These are phyloP conservation scores for Amphichorda felina DNA, from an alignment of 2,329 filamentous ascomycete species.

Conservation along the genomic window DNA sequence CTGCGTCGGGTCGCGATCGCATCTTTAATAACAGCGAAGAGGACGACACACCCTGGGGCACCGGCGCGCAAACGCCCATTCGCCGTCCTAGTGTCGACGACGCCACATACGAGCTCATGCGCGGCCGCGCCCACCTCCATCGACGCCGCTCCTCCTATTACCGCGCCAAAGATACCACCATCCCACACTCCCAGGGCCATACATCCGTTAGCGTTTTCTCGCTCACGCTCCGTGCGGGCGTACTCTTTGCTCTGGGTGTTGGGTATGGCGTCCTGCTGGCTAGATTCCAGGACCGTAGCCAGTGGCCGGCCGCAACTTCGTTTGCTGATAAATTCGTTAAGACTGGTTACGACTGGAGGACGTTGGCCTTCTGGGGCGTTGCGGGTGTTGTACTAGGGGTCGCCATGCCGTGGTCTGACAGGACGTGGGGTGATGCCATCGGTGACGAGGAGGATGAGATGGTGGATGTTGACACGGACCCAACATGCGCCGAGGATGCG, in stretches of 20 bases:
- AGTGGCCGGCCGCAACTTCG: conserved; percentile 36
- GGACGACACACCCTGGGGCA: conserved; percentile 63
- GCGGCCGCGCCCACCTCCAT: conserved; percentile 21
- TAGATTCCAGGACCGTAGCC: conserved; percentile 52
- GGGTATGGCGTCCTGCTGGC: conserved; percentile 71
- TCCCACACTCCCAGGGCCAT: conserved; percentile 7
- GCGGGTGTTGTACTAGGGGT: conserved; percentile 69
- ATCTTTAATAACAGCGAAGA: conserved; percentile 19
- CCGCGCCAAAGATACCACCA: conserved; percentile 12
- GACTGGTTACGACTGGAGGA: conserved; percentile 43
- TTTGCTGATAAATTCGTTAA: conserved; percentile 28
- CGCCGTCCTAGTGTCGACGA: conserved; percentile 30
- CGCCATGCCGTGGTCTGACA: conserved; percentile 75
- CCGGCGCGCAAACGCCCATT: conserved; percentile 59
- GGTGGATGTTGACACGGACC: conserved; percentile 15
- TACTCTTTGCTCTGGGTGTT: conserved; percentile 70
- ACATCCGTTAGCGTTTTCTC: conserved; percentile 28
- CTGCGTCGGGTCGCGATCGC: conserved; percentile 39
- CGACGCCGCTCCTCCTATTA: conserved; percentile 24
- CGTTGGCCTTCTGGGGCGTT: conserved; percentile 71
- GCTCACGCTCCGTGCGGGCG: conserved; percentile 40
- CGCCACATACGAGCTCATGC: conserved; percentile 30
- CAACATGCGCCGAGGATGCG: conserved; percentile 3
- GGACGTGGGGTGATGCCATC: conserved; percentile 51
- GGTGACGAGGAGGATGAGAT: conserved; percentile 21